Evolutionary conservation across 805 yeast species (phyloP), one percentile per base, ranked within the genome.

Genomic region (Ogataea trehalophila): DNA sequence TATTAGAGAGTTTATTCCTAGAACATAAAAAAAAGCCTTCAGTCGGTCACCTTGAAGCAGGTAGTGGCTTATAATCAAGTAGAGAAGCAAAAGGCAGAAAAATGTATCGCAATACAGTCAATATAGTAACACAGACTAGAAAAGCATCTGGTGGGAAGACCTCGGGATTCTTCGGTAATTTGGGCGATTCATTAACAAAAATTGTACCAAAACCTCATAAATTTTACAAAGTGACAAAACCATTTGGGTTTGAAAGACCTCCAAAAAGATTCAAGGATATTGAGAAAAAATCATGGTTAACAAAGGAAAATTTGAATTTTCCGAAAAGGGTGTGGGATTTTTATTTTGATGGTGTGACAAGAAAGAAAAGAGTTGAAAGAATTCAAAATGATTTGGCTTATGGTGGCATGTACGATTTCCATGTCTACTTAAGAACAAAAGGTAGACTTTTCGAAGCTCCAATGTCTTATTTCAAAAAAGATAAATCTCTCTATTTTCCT

Each of bases 361-460:
- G 69, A 55, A 57, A 65, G 47, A 62, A 63, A 1, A 54, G 65
- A 50, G 65, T 65, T 36, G 53, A 52, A 18, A 58, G 58, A 17
- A 65, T 85, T 51, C 83, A 82, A 55, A 70, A 71, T 41, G 89
- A 85, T 66, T 74, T 84, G 54, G 76, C 83, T 23, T 79, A 77
- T 53, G 81, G 87, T 26, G 83, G 86, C n/a, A 75, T 81, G 74
- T 76, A 79, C 52, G 85, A 83, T 49, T 72, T 83, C 60, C 78
- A 79, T 57, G 74, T 77, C 2, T 83, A 80, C 60, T 72, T 83
- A 42, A 84, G 83, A 56, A 87, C 92, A 2, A 77, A 81, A 36
- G 99, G 98, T 22, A 89, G 90, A 67, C 73, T 91, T 52, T 94
- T 90, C 70, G 70, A 76, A 16, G 79, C 96, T 0, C 98, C 98